Percentiles rank a stretch among this genome's conserved stretches.
These are phyloP conservation scores for Termitomyces sp. DNA, from an alignment of 768 basidiomycete species.

Conservation along the genomic window DNA sequence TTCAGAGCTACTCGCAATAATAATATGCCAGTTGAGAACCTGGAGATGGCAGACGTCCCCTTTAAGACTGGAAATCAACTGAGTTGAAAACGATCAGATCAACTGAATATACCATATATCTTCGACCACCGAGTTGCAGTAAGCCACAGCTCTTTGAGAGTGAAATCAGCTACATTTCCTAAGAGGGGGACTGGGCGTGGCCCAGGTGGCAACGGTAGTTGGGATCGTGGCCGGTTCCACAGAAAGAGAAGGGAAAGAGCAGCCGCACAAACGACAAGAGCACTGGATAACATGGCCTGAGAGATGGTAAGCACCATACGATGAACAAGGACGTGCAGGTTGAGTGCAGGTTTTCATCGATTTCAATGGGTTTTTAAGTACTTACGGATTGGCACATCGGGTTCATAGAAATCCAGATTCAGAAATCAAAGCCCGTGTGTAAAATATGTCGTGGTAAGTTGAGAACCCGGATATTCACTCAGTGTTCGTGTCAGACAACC, in stretches of 20 bases:
- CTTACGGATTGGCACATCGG: too few species aligned
- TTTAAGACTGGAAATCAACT: background rate
- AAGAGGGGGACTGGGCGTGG: slow-evolving; percentile 5
- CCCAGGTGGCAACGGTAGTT: slow-evolving; percentile 3
- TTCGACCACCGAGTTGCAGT: slow-evolving; percentile 17
- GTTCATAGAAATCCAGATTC: too few species aligned
- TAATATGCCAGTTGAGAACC: slow-evolving; percentile 23
- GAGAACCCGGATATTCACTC: too few species aligned
- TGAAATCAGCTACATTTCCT: slow-evolving; percentile 10
- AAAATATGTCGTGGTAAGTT: too few species aligned
- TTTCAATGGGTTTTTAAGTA: too few species aligned
- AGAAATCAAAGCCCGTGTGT: too few species aligned
- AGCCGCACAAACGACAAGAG: too few species aligned
- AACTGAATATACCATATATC: background rate
- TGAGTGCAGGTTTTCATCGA: too few species aligned
- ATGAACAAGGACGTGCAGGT: too few species aligned
- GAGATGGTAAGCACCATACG: too few species aligned
- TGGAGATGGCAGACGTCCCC: slow-evolving; percentile 26
- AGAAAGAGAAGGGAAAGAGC: background rate
- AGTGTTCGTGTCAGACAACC: too few species aligned
- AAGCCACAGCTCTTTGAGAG: background rate
- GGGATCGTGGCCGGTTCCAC: background rate
- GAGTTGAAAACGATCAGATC: background rate
- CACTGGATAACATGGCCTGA: too few species aligned
- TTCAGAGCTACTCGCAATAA: slow-evolving; percentile 33